These are phyloP conservation scores for Populus ilicifolia DNA, from an alignment of 345 rosid genomes.

Conservation along the genomic window DNA sequence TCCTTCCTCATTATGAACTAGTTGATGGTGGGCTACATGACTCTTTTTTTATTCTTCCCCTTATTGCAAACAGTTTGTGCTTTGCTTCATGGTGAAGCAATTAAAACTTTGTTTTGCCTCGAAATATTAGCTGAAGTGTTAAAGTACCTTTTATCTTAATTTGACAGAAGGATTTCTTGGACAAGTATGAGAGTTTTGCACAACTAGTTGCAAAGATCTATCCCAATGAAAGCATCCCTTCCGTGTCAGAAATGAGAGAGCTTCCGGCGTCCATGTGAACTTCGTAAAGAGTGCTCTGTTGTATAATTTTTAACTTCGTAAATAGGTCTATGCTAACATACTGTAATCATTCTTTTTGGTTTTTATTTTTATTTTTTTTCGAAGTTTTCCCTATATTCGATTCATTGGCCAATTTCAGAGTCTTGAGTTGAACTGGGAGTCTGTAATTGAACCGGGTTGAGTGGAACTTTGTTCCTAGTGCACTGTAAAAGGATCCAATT, in stretches of 20 bases:
- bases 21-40: neutral
- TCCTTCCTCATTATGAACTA: neutral
- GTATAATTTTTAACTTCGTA: neutral
- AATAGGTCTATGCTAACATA: slow-evolving; percentile 13
- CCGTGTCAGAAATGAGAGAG: slow-evolving; percentile 76
- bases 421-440: slow-evolving; percentile 3
- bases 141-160: neutral
- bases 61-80: neutral
- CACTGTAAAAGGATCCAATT: neutral
- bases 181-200: slow-evolving; percentile 89
- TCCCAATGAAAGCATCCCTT: slow-evolving; percentile 66
- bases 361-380: neutral
- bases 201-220: slow-evolving; percentile 87
- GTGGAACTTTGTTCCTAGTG: neutral
- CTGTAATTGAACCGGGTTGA: neutral
- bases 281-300: slow-evolving; percentile 15
- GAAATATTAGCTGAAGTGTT: neutral
- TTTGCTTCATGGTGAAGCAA: neutral
- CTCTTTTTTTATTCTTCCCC: neutral
- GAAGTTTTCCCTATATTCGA: slow-evolving; percentile 6
- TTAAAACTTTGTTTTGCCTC: neutral
- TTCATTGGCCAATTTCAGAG: slow-evolving; percentile 11
- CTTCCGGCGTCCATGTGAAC: slow-evolving; percentile 75
- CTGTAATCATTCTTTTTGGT: slow-evolving; percentile 22
- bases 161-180: slow-evolving; percentile 87